A percentile compares a stretch with the other conserved stretches of the same genome.
These are phyloP conservation scores for Zygosaccharomyces siamensis DNA, from an alignment of 805 yeast species.

Conservation along the genomic window DNA sequence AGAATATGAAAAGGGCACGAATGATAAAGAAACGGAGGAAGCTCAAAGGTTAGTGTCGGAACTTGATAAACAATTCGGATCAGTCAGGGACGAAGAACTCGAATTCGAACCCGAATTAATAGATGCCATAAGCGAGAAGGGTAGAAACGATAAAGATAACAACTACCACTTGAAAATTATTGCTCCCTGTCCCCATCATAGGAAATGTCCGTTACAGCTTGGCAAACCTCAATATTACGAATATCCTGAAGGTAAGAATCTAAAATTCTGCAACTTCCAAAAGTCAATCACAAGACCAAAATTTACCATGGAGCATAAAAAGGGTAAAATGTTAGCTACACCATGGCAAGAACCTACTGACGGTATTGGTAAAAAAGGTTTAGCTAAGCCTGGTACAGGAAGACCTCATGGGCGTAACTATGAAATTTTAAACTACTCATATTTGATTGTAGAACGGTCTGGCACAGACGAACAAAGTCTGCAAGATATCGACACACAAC, in stretches of 20 bases:
- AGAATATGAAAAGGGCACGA: background rate
- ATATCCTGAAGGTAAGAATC: slow-evolving; percentile 49
- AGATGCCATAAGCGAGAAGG: slow-evolving; percentile 16
- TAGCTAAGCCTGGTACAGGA: slow-evolving; percentile 60
- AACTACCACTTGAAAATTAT: slow-evolving; percentile 58
- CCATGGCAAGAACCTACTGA: slow-evolving; percentile 59
- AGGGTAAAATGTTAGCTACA: slow-evolving; percentile 69
- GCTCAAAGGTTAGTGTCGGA: slow-evolving; percentile 7
- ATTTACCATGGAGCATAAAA: slow-evolving; percentile 75
- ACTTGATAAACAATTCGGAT: slow-evolving; percentile 37
- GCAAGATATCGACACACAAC: slow-evolving; percentile 38
- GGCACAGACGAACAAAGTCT: slow-evolving; percentile 40
- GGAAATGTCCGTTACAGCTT: slow-evolving; percentile 77
- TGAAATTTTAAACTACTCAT: slow-evolving; percentile 70
- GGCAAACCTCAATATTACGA: slow-evolving; percentile 65
- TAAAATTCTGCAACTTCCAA: slow-evolving; percentile 71
- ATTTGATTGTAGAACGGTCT: slow-evolving; percentile 65
- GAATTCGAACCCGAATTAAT: slow-evolving; percentile 43
- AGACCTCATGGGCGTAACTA: slow-evolving; percentile 64
- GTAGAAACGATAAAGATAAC: slow-evolving; percentile 17
- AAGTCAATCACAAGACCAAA: slow-evolving; percentile 72
- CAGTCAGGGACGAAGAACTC: slow-evolving; percentile 41
- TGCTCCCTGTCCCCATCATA: slow-evolving; percentile 91
- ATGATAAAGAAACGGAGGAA: slow-evolving; percentile 3
- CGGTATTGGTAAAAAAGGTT: slow-evolving; percentile 45